Base-by-base conservation (phyloP, 495 filamentous ascomycete genomes). In the Sordaria brevicollis region DNA sequence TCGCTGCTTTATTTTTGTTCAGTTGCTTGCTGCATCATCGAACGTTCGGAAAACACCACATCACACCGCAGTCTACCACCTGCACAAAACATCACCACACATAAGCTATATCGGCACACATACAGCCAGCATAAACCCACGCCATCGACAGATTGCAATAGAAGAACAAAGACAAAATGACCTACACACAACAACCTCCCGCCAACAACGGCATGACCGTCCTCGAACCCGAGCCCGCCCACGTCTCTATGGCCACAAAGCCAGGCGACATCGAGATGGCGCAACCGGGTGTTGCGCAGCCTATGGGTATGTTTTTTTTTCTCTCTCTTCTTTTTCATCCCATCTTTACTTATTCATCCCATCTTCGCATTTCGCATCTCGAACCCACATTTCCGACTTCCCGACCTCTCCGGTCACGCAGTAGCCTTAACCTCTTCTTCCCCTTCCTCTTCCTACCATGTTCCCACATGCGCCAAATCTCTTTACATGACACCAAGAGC, bases 281-380 rank as follows among this genome's bases (percentile, higher is more conserved):
- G 9, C 80, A 81, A 49, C 80, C 80, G 2, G 67, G 70, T 6
- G 70, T 70, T 49, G 69, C 76, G 3, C 77, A 76, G 33, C 73
- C 79, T 17, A 81, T 81, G 80, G 71, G 80, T 81, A 74, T 2
- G 79, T 68, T 39, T 19, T 0, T 49, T 35, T 65, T 35, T 4
- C 10, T 62, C 33, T 13, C 67, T 0, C 31, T 17, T 39, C 25
- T 13, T 3, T 6, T 43, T 6, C 35, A 29, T 21, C 17, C 31
- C 62, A 17, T 34, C 43, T 38, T 17, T 13, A 19, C 17, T 31
- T n/a, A 17, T 17, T 38, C 37, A 15, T 39, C 38, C 38, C 38
- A n/a, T 13, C 13, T 17, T n/a, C n/a, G n/a, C n/a, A n/a, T n/a
- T n/a, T n/a, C n/a, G n/a, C n/a, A n/a, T n/a, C n/a, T n/a, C n/a